Evolutionary conservation across 352 stramenopile species (phyloP), one percentile per base, ranked within the genome.

Genomic region (Globisporangium paddicum): DNA sequence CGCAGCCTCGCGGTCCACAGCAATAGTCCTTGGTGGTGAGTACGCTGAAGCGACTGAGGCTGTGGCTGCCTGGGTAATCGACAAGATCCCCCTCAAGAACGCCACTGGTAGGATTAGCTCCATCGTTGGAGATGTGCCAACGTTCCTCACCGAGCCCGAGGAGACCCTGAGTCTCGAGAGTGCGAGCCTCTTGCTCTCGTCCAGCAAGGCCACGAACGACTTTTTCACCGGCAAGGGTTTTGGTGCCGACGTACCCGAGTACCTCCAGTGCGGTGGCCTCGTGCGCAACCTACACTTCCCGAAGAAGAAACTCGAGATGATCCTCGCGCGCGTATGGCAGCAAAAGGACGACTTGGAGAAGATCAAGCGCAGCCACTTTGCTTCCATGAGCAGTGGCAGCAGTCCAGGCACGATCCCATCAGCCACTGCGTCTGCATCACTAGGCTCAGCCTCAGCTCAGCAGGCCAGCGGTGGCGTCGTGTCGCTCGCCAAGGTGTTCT

Each of bases 301-400:
- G 8, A 73, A 70, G 0, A 52, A 53, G 13, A 71, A 75, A 6
- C 62, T 86, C 6, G 73, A 92, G 54, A 55, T 74, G 25, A 45
- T 88, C 10, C 66, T 89, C n/a, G 42, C 45, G 13, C 73, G 80
- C 26, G 50, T 91, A 0, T 91, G 82, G 82, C 65, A 81, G 25
- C 69, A 86, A 37, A 71, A 87, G 11, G 75, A 89, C 18, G 77
- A 87, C 3, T 58, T 84, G 16, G 60, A 83, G 2, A 68, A 79
- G 40, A 56, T 65, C 35, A 71, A 73, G 40, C 68, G 73, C 18
- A 72, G 50, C 46, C 23, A 77, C 45, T 34, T 19, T 19, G 32
- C 14, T n/a, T 32, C 44, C 1, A 57, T 26, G 18, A 40, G 28
- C 21, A 32, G 34, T 47, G 35, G 32, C 52, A 38, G 41, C 41